Evolutionary conservation across 169 alveolate genomes (phyloP).

Genomic region (Amoebophrya sp.): DNA sequence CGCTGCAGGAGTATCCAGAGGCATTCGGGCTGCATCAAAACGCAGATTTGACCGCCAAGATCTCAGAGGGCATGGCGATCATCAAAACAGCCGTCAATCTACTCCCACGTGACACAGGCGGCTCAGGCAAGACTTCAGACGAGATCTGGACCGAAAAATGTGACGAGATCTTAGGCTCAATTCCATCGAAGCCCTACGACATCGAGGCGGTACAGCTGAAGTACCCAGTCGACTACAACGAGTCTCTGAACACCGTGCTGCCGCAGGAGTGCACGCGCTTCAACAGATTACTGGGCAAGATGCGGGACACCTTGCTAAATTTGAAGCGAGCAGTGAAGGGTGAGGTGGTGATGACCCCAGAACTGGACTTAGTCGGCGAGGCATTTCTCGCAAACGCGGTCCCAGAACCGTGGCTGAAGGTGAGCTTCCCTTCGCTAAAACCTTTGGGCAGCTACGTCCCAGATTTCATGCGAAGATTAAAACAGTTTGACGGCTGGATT

Average conservation of each 20-base stretch:
- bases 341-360: neutral
- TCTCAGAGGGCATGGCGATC: slow-evolving; percentile 64
- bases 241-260: slow-evolving; percentile 75
- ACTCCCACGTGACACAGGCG: slow-evolving; percentile 55
- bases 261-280: slow-evolving; percentile 72
- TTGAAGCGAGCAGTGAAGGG: slow-evolving; percentile 54
- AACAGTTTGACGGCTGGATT: slow-evolving; percentile 73
- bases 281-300: slow-evolving; percentile 62
- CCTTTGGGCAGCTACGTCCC: slow-evolving; percentile 72
- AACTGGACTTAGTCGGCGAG: slow-evolving; percentile 47
- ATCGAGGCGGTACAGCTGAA: slow-evolving; percentile 63
- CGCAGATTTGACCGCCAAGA: slow-evolving; percentile 77
- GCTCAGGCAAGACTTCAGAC: neutral
- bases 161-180: slow-evolving; percentile 57
- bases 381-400: slow-evolving; percentile 65
- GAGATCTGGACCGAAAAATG: slow-evolving; percentile 14
- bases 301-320: slow-evolving; percentile 57
- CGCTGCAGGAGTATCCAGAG: slow-evolving; percentile 70
- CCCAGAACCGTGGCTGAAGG: slow-evolving; percentile 68
- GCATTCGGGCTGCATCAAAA: slow-evolving; percentile 73
- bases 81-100: slow-evolving; percentile 63
- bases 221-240: slow-evolving; percentile 71
- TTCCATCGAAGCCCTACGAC: slow-evolving; percentile 63
- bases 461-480: slow-evolving; percentile 66
- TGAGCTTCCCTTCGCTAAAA: slow-evolving; percentile 73